Percentiles rank a stretch among this genome's conserved stretches.
Evolutionary conservation across 2,329 filamentous ascomycete species (phyloP).

Genomic region (Knoxdaviesia capensis): DNA sequence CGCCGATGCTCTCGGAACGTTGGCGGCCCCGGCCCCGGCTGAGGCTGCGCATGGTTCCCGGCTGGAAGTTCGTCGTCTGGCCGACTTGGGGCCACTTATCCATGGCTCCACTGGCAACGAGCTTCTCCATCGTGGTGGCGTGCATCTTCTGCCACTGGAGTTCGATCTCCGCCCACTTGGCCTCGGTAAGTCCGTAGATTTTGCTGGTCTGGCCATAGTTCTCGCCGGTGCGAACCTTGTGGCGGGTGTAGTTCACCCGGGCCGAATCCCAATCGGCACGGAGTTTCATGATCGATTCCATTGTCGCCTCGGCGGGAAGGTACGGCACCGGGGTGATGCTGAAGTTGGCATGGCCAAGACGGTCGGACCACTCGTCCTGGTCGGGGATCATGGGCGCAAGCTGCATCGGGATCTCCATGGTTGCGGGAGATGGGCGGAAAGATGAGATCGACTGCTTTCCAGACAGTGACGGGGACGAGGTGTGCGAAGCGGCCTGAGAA

Average conservation of each 20-base stretch:
- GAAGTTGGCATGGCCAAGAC: slow-evolving; percentile 84
- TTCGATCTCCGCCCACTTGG: slow-evolving; percentile 76
- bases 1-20: slow-evolving; percentile 20
- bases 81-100: slow-evolving; percentile 7
- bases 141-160: slow-evolving; percentile 51
- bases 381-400: slow-evolving; percentile 42
- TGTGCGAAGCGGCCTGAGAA: slow-evolving; percentile 17
- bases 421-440: slow-evolving; percentile 42
- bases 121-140: slow-evolving; percentile 38
- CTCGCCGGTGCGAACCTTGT: slow-evolving; percentile 70
- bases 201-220: slow-evolving; percentile 83
- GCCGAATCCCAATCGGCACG: slow-evolving; percentile 68
- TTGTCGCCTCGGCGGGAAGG: slow-evolving; percentile 38
- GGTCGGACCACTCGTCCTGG: slow-evolving; percentile 60
- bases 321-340: slow-evolving; percentile 73
- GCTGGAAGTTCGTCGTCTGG: slow-evolving; percentile 4
- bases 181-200: slow-evolving; percentile 66
- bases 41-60: slow-evolving; percentile 14
- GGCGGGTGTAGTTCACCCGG: slow-evolving; percentile 71
- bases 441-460: slow-evolving; percentile 61
- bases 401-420: slow-evolving; percentile 31
- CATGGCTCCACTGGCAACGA: slow-evolving; percentile 18
- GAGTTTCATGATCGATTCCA: slow-evolving; percentile 38
- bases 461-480: slow-evolving; percentile 24
- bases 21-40: slow-evolving; percentile 18